Conservation (phyloP, 2,329 filamentous ascomycete genomes). For the Pseudogymnoascus sp. region DNA sequence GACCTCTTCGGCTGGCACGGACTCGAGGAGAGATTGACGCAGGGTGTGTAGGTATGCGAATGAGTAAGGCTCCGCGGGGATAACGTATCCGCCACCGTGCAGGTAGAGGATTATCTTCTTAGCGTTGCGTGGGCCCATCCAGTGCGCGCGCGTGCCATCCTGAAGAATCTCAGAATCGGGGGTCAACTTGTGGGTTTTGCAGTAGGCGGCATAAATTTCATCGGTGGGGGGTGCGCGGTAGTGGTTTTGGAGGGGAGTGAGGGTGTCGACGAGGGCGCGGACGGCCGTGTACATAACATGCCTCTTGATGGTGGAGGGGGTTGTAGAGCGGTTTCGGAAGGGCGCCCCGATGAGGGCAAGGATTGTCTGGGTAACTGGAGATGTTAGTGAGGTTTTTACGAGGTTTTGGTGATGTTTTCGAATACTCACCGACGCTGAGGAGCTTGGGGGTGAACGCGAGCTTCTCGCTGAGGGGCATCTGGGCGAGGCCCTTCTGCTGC, state of each 20-base stretch:
- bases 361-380: not conserved
- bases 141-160: constrained; percentile 38
- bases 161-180: constrained; percentile 22
- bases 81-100: constrained; percentile 48
- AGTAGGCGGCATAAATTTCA: constrained; percentile 19
- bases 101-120: constrained; percentile 39
- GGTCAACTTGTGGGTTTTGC: constrained; percentile 19
- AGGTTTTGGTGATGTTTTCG: not conserved
- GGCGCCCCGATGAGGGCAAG: not conserved
- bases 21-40: constrained; percentile 10
- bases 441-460: constrained; percentile 18
- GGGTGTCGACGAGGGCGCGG: constrained; percentile 15
- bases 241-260: constrained; percentile 16
- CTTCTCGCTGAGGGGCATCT: constrained; percentile 18
- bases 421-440: constrained; percentile 16
- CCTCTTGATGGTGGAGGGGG: not conserved
- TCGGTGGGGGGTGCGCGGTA: constrained; percentile 20
- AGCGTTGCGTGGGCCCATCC: constrained; percentile 35
- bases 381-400: not conserved
- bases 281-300: constrained; percentile 13
- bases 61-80: constrained; percentile 40
- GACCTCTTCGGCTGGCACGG: not conserved
- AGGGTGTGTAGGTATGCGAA: constrained; percentile 36
- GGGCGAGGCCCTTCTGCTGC: not conserved
- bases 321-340: not conserved